Evolutionary conservation across 2,329 filamentous ascomycete species (phyloP).

Genomic region (Orbilia ellipsospora): DNA sequence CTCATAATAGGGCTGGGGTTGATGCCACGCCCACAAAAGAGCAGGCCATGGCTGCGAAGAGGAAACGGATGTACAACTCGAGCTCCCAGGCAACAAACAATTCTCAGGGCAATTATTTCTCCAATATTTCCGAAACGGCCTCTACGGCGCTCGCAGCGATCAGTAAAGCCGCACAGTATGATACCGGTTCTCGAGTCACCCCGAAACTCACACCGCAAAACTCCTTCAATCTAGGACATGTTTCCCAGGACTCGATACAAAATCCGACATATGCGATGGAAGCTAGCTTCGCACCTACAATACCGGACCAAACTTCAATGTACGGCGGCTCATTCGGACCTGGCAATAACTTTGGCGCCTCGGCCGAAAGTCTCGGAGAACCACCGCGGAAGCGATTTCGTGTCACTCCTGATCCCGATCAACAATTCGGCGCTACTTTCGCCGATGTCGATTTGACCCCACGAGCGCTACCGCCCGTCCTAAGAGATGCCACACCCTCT

Average conservation of each 20-base stretch:
- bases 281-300: slow-evolving; percentile 53
- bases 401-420: slow-evolving; percentile 58
- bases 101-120: slow-evolving; percentile 89
- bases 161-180: slow-evolving; percentile 80
- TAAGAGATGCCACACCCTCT: slow-evolving; percentile 71
- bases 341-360: slow-evolving; percentile 36
- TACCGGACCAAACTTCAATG: slow-evolving; percentile 47
- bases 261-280: slow-evolving; percentile 35
- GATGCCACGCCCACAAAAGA: slow-evolving; percentile 98
- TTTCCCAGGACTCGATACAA: slow-evolving; percentile 40
- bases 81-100: slow-evolving; percentile 75
- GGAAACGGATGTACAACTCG: slow-evolving; percentile 89
- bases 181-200: slow-evolving; percentile 38
- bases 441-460: slow-evolving; percentile 48
- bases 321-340: slow-evolving; percentile 52
- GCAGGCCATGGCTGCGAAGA: slow-evolving; percentile 94
- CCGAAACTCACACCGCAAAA: slow-evolving; percentile 49
- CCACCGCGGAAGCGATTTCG: slow-evolving; percentile 50
- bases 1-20: slow-evolving; percentile 77
- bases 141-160: slow-evolving; percentile 94
- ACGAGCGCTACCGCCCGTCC: slow-evolving; percentile 73
- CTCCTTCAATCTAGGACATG: slow-evolving; percentile 37
- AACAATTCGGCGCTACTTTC: slow-evolving; percentile 63
- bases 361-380: slow-evolving; percentile 40
- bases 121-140: slow-evolving; percentile 92